Percentiles rank a stretch among this genome's conserved stretches.
phyloP scores from a whole-genome alignment of 2,329 filamentous ascomycete genomes.

The Lasiodiplodia hormozganensis region DNA sequence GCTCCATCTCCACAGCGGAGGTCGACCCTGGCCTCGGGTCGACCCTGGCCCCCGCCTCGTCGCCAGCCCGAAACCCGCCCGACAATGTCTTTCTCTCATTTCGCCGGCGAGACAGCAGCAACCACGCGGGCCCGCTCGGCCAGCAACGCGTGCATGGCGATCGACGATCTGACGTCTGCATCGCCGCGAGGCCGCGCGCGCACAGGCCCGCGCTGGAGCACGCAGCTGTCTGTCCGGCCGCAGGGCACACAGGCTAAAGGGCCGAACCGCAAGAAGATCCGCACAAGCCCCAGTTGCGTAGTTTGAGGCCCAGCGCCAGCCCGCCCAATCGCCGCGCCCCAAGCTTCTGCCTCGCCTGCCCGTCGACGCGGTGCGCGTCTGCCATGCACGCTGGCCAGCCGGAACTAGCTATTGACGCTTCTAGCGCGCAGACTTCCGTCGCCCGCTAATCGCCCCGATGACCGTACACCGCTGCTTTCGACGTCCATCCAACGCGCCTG shows the following conservation, averaged over 20 bases:
- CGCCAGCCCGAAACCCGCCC: not conserved
- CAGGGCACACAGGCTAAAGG: constrained; percentile 17
- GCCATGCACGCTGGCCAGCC: not conserved
- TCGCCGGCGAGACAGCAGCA: constrained; percentile 7
- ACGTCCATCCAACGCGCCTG: not conserved
- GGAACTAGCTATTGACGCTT: not conserved
- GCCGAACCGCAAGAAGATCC: constrained; percentile 17
- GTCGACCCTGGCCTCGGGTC: not conserved
- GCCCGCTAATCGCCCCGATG: constrained; percentile 13
- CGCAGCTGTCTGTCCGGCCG: constrained; percentile 1
- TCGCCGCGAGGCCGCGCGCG: not conserved
- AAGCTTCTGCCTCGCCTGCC: not conserved
- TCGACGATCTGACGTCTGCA: constrained; percentile 14
- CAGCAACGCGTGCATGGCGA: not conserved
- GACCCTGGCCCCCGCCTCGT: not conserved
- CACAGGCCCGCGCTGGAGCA: constrained; percentile 7
- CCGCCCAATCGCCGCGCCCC: not conserved
- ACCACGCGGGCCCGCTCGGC: not conserved
- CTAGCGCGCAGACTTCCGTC: not conserved
- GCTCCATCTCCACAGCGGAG: constrained; percentile 1
- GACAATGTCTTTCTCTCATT: not conserved
- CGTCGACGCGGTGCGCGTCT: not conserved
- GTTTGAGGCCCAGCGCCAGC: constrained; percentile 8
- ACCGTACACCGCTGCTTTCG: constrained; percentile 22
- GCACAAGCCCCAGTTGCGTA: not conserved